A percentile compares a stretch with the other conserved stretches of the same genome.
Evolutionary conservation across 163 green algal genomes (phyloP).

Genomic region (Dunaliella salina): DNA sequence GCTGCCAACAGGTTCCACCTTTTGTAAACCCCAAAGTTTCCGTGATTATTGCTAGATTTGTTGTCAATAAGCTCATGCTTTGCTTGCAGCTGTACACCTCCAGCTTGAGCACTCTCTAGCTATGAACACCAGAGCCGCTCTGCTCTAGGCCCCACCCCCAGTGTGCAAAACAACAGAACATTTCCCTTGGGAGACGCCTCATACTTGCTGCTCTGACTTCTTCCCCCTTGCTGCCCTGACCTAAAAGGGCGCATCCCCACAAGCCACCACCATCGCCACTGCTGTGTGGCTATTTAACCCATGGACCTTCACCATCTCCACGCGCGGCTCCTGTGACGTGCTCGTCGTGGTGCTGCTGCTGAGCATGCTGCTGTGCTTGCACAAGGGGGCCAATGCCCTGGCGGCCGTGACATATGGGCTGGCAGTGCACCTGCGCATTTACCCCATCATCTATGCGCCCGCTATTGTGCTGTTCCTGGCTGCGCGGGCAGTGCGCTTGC

Average conservation of each 20-base stretch:
- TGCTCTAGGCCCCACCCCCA: no score
- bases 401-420: slow-evolving; percentile 71
- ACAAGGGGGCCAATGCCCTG: slow-evolving; percentile 5
- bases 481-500: slow-evolving; percentile 2
- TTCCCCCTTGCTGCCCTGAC: no score
- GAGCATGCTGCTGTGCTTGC: slow-evolving; percentile 52
- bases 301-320: slow-evolving; percentile 86
- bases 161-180: no score
- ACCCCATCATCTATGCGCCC: slow-evolving; percentile 85
- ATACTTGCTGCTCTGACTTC: no score
- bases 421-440: slow-evolving; percentile 87
- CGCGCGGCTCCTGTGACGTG: slow-evolving; percentile 79
- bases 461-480: slow-evolving; percentile 68
- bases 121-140: no score
- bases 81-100: no score
- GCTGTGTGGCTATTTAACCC: slow-evolving; percentile 90
- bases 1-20: no score
- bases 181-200: no score
- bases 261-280: background rate
- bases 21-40: no score
- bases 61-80: no score
- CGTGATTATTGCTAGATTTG: no score
- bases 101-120: no score
- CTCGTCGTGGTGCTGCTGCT: slow-evolving; percentile 74
- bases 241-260: background rate